Percentiles rank a stretch among this genome's conserved stretches.
These are phyloP conservation scores for Lactarius vividus DNA, from an alignment of 768 basidiomycete species.

Conservation along the genomic window DNA sequence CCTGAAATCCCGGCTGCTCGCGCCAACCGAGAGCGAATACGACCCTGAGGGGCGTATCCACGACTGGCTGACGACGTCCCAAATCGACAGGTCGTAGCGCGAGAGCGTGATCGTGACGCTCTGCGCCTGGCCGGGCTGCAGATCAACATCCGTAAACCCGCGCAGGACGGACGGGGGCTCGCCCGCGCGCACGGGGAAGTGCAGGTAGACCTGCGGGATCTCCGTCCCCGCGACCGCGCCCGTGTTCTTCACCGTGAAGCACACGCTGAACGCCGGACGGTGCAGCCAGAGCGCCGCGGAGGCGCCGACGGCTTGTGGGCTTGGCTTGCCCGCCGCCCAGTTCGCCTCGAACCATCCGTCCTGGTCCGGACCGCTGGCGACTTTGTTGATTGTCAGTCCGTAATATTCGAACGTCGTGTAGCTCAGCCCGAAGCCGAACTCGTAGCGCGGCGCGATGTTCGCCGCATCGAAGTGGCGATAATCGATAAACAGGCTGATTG, in stretches of 20 bases:
- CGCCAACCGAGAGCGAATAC: constrained; percentile 35
- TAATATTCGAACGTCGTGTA: constrained; percentile 82
- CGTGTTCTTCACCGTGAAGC: constrained; percentile 64
- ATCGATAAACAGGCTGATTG: constrained; percentile 31
- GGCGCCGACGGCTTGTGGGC: constrained; percentile 54
- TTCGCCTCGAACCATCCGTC: constrained; percentile 41
- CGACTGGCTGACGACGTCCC: constrained; percentile 37
- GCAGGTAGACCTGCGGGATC: constrained; percentile 75
- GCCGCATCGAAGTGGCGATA: constrained; percentile 47
- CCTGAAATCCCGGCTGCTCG: constrained; percentile 26
- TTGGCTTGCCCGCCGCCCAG: constrained; percentile 61
- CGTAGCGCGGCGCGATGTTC: constrained; percentile 75
- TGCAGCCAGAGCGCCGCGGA: constrained; percentile 69
- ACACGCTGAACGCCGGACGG: constrained; percentile 57
- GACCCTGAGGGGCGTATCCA: constrained; percentile 36
- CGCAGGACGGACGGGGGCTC: constrained; percentile 68
- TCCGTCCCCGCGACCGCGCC: constrained; percentile 65
- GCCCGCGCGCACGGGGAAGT: constrained; percentile 57
- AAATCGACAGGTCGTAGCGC: constrained; percentile 32
- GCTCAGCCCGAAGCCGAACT: constrained; percentile 87
- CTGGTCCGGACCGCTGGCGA: constrained; percentile 36
- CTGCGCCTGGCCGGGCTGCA: constrained; percentile 29
- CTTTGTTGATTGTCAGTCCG: constrained; percentile 47
- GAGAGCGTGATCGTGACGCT: constrained; percentile 27
- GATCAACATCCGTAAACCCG: constrained; percentile 30